Evolutionary conservation across 148 eudicot species (phyloP), one percentile per base, ranked within the genome.

Genomic region (Silene latifolia): DNA sequence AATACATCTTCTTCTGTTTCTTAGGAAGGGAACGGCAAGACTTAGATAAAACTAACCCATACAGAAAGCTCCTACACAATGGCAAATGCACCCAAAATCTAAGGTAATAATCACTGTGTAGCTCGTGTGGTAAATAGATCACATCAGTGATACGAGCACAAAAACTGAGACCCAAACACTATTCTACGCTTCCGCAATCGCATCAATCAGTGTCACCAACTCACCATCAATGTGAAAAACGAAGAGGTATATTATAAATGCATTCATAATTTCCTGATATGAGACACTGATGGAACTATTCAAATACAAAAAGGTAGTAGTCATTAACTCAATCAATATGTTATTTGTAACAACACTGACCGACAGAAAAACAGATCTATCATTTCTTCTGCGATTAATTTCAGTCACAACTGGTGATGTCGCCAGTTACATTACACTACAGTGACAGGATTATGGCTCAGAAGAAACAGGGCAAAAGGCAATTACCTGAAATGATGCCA

Each of bases 401-500:
- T 67, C 54, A 42, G 48, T 46, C 18, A 68, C 57, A 9, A 20
- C 23, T 18, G 23, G n/a, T 3, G 19, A 9, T 44, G 44, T 9
- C 18, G 23, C n/a, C 42, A 9, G 2, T 27, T 68, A 51, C 56
- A 51, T 0, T 51, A 25, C 53, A 8, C 57, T 27, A 74, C 71
- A 65, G 11, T 46, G 23, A 63, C 46, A 47, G 13, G 9, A 21
- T n/a, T 14, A 58, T 3, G 15, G 27, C 72, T 69, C 51, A 47
- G 53, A 67, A 67, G 44, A 23, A 21, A 65, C 74, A 32, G 69
- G 59, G 73, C 14, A 77, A 69, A 73, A 5, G n/a, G 21, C 18
- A 68, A 74, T 76, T 83, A 91, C 99, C 87, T 96, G 99, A 86
- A 92, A 96, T 69, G 99, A 96, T 8, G 97, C 98, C 69, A 88